Base-by-base conservation (phyloP, 441 rosid species). In the Daphne laureola region DNA sequence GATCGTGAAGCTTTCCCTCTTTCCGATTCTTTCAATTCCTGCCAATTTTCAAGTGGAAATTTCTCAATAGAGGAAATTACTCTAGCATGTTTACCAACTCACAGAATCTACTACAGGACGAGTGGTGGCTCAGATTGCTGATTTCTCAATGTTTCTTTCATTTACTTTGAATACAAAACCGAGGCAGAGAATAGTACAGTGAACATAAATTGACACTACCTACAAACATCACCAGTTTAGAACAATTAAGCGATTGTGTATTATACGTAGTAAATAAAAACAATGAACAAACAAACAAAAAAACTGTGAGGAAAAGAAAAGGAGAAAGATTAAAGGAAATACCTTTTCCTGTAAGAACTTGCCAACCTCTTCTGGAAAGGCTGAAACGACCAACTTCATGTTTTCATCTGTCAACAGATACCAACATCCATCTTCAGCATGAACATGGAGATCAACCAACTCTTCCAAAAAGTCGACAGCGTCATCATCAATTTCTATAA, bases 391-490 rank as follows among this genome's bases (percentile, higher is more conserved):
- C 43, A 92, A 89, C 65, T 75, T 82, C 59, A 78, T 70, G 72
- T 57, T 70, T 71, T 92, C 97, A 59, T 92, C 88, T 1, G 97
- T 89, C 66, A 86, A 59, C 63, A 92, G 47, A 65, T 75, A 79
- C 61, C 75, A 70, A 54, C 70, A 49, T 7, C 80, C 85, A 14
- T 64, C 84, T 44, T 77, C 81, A 63, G 76, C 63, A 58, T 67
- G 73, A 68, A 83, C 69, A 47, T 69, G 71, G 17, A 84, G 75
- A n/a, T 64, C 75, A 47, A 59, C 49, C 6, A 66, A 49, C 27
- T 74, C 94, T 55, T 86, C 87, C 51, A 73, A 68, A n/a, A 58
- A 64, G 65, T 76, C 85, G 58, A 57, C 43, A 18, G 57, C 53
- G 48, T 81, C 91, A 49, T 78, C 88, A 43, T 73, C 79, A n/a